phyloP scores from a whole-genome alignment of 345 rosid genomes.

The Eucalyptus decipiens region DNA sequence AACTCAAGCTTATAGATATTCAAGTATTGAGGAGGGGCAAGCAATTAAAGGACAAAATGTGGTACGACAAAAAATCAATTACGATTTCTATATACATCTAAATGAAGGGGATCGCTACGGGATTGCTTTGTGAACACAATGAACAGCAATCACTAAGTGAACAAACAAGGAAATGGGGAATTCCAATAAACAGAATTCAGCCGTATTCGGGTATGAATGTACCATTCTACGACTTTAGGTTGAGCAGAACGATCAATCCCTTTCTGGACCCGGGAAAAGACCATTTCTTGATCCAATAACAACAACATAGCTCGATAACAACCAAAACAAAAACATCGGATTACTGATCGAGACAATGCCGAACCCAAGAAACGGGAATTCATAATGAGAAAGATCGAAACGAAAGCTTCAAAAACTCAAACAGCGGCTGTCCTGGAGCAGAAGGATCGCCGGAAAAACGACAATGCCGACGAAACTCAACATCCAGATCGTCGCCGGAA shows the following conservation, averaged over 20 bases:
- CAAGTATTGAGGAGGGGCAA: neutral
- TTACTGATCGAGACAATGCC: neutral
- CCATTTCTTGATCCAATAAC: neutral
- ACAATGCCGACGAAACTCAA: neutral
- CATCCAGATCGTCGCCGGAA: neutral
- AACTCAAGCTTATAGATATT: neutral
- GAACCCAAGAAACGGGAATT: neutral
- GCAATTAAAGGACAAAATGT: neutral
- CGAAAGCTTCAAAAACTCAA: neutral
- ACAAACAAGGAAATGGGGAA: neutral
- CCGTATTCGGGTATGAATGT: neutral
- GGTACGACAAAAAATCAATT: neutral
- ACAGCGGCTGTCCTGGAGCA: neutral
- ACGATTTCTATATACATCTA: neutral
- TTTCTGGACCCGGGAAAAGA: neutral
- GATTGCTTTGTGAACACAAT: neutral
- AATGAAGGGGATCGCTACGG: neutral
- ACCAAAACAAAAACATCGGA: neutral
- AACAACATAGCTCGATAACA: neutral
- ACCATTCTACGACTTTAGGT: neutral
- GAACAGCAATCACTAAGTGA: neutral
- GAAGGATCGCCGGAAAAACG: neutral
- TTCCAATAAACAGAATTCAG: neutral
- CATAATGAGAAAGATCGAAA: neutral
- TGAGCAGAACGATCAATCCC: neutral